These are phyloP conservation scores for Trichoderma gracile DNA, from an alignment of 2,329 filamentous ascomycete genomes.

Conservation along the genomic window DNA sequence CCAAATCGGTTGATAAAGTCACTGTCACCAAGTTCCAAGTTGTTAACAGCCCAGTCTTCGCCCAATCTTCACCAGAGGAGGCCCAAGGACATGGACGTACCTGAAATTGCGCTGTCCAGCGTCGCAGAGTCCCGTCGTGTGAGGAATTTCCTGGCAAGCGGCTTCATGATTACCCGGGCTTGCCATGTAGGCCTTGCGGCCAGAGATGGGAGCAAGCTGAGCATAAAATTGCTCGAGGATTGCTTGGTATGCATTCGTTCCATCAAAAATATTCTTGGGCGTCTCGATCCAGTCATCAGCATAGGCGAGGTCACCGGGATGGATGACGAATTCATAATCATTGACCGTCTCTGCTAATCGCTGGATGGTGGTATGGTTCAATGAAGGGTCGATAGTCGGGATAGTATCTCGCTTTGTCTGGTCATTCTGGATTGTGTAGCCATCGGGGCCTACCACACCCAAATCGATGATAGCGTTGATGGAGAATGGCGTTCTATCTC, in stretches of 20 bases:
- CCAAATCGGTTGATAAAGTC: slow-evolving; percentile 59
- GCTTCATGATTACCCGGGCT: slow-evolving; percentile 60
- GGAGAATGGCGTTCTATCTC: slow-evolving; percentile 57
- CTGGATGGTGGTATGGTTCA: slow-evolving; percentile 61
- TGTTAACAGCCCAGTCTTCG: not conserved
- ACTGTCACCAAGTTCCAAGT: not conserved
- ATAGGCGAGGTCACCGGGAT: slow-evolving; percentile 59
- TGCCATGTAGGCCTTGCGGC: slow-evolving; percentile 52
- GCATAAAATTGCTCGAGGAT: slow-evolving; percentile 58
- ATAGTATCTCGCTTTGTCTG: slow-evolving; percentile 50
- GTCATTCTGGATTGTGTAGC: slow-evolving; percentile 41
- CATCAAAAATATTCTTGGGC: slow-evolving; percentile 48
- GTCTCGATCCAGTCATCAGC: slow-evolving; percentile 58
- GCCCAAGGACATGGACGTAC: not conserved
- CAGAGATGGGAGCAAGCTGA: slow-evolving; percentile 46
- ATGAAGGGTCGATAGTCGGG: slow-evolving; percentile 50
- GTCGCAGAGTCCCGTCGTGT: slow-evolving; percentile 44
- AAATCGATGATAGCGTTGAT: slow-evolving; percentile 52
- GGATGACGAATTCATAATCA: slow-evolving; percentile 57
- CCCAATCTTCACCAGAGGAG: not conserved
- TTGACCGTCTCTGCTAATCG: slow-evolving; percentile 53
- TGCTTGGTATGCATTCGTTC: slow-evolving; percentile 54
- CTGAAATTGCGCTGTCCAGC: slow-evolving; percentile 61
- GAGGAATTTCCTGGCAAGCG: slow-evolving; percentile 48
- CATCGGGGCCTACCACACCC: slow-evolving; percentile 47